Conservation (phyloP, 768 basidiomycete species). For the Clavaria fumosa region DNA sequence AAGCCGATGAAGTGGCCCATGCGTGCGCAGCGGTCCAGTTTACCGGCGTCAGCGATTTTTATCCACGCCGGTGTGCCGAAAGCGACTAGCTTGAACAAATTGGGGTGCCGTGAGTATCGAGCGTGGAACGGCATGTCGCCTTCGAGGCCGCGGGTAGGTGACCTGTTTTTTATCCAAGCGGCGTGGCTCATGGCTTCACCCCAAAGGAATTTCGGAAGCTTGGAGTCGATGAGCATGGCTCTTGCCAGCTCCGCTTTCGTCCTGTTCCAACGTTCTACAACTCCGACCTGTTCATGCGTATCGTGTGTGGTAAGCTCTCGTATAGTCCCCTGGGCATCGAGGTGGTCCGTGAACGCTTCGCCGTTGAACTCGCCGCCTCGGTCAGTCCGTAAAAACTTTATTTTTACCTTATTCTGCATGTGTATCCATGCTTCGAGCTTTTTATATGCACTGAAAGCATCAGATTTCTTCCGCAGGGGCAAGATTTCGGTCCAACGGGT, state of each 20-base stretch:
- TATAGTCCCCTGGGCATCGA: not conserved
- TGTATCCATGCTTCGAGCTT: conserved; percentile 14
- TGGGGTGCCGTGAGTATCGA: conserved; percentile 21
- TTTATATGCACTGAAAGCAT: conserved; percentile 13
- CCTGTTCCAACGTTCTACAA: conserved; percentile 18
- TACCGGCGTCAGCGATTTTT: conserved; percentile 17
- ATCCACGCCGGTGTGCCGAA: conserved; percentile 9
- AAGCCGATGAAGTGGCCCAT: conserved; percentile 23
- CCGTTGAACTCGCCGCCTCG: not conserved
- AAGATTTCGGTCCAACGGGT: conserved; percentile 8
- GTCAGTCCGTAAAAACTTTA: conserved; percentile 5
- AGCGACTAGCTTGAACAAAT: conserved; percentile 20
- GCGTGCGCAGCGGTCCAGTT: conserved; percentile 14
- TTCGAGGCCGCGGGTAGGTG: conserved; percentile 11
- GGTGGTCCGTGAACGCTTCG: not conserved
- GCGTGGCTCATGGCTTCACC: conserved; percentile 12
- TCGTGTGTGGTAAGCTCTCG: not conserved
- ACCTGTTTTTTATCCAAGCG: conserved; percentile 11
- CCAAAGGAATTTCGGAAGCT: conserved; percentile 15
- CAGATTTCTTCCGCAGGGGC: conserved; percentile 12
- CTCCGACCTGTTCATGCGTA: conserved; percentile 15
- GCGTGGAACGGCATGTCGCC: conserved; percentile 12
- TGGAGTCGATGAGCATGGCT: conserved; percentile 14
- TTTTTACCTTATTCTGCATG: conserved; percentile 11
- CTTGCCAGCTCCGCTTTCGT: conserved; percentile 12